Percentiles rank a stretch among this genome's conserved stretches.
Evolutionary conservation across 208 protist genomes (phyloP).

Genomic region (Trypanosoma conorhini): DNA sequence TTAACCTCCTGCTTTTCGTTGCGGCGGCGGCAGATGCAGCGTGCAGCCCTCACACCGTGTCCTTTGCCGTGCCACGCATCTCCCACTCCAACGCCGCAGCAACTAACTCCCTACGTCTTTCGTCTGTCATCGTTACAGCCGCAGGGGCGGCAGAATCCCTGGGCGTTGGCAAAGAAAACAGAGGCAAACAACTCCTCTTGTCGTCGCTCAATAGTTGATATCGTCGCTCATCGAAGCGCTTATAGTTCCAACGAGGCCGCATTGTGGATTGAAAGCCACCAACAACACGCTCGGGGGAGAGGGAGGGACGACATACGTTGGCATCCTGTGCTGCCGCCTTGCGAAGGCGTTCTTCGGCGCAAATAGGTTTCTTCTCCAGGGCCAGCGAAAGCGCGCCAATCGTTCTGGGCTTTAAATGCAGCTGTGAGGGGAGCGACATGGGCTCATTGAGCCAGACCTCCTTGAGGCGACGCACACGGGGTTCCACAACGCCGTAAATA

Average conservation of each 20-base stretch:
- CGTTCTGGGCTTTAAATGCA: constrained; percentile 59
- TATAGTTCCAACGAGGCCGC: constrained; percentile 46
- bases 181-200: constrained; percentile 7
- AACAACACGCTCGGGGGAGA: constrained; percentile 34
- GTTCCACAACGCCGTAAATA: constrained; percentile 52
- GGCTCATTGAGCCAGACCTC: constrained; percentile 72
- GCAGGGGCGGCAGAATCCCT: background rate
- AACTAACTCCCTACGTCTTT: constrained; percentile 25
- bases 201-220: constrained; percentile 28
- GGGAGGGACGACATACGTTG: constrained; percentile 12
- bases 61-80: background rate
- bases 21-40: background rate
- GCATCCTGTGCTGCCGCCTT: constrained; percentile 13
- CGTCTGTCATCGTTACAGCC: constrained; percentile 13
- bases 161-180: constrained; percentile 4
- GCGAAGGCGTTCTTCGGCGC: constrained; percentile 4
- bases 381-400: constrained; percentile 50
- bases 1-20: too few species aligned
- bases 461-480: constrained; percentile 47
- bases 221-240: constrained; percentile 41
- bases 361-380: constrained; percentile 22
- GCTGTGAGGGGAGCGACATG: constrained; percentile 80
- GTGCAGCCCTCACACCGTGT: background rate
- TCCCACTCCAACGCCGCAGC: background rate
- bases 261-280: constrained; percentile 52